Evolutionary conservation across 2,329 filamentous ascomycete genomes (phyloP), one percentile per base, ranked within the genome.

Genomic region (Pestalotiopsis fici): DNA sequence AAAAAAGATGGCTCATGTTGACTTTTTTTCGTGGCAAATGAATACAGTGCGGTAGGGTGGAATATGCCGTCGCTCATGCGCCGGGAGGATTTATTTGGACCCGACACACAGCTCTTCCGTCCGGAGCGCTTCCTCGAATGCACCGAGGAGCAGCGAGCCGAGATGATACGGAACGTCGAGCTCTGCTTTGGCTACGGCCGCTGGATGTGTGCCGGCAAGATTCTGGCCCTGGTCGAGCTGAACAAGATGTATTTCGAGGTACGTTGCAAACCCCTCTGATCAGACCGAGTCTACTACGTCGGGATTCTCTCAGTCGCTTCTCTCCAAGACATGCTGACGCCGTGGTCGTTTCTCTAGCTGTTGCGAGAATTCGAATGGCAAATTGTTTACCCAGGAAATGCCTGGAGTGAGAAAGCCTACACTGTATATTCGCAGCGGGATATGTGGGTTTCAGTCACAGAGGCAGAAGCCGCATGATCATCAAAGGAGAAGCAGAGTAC

Each of bases 161-260:
- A 73, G 27, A 80, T 79, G 73, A 71, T 75, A 39, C 70, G 72
- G 7, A 78, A 74, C 0, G 68, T 79, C 13, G 82, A 83, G 56
- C 71, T 81, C 7, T 72, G 79, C 6, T 84, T 83, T 71, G 80
- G 80, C 1, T 74, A 77, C 59, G 82, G 82, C 1, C 74, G 74
- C 15, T 80, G 76, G 68, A 70, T 74, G 65, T 84, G 83, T 66
- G 71, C 82, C 25, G 83, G 83, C 0, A 81, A 79, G 71, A 73
- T 73, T 21, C 78, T 84, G 37, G 81, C 81, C 6, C 72, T 79
- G 63, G 79, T 84, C 69, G 81, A 83, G 73, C 60, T 83, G 65
- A 78, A 81, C 66, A 84, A 84, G 68, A 69, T 77, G 3, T 74
- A 80, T 59, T 77, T 81, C 50, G 79, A 83, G 77, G 82, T 83